Base-by-base conservation (phyloP, 2,329 filamentous ascomycete genomes). In the Zasmidium citrigriseum region DNA sequence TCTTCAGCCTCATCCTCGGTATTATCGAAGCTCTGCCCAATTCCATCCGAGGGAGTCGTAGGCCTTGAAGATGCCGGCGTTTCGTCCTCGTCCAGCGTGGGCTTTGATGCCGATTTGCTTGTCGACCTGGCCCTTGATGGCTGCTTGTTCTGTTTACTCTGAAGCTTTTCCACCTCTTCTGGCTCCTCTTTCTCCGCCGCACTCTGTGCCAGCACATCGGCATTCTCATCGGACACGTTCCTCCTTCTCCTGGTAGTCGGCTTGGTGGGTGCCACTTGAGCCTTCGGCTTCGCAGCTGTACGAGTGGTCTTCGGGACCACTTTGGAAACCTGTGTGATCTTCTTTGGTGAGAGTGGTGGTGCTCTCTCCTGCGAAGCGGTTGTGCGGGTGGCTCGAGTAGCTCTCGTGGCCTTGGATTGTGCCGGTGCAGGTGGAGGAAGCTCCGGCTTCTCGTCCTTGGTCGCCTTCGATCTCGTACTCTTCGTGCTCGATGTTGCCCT, bases 301-400 rank as follows among this genome's bases (percentile, higher is more conserved):
- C 47, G 51, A 14, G 55, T 61, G 24, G 46, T 60, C 25, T 59
- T 61, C 10, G 63, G 56, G 3, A 58, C 57, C 29, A 59, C 57
- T 50, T 61, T 68, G 7, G 67, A 62, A 14, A 73, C 66, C 57
- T 74, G 72, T 5, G 71, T 72, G 60, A 71, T 69, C 65, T 74
- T 74, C 64, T 73, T 73, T 4, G 72, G 70, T 24, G 71, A 73
- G 16, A 74, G 63, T 18, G 72, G 68, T 41, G 58, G 24, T 20
- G 64, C 60, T 46, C 63, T 69, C 11, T 60, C 62, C 46, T 63
- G 69, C 38, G 62, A 54, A 20, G 64, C 63, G 22, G 66, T 63
- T 18, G 59, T 59, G 46, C 65, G 55, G 24, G 59, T 67, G n/a
- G 67, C 48, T 25, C 62, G 53, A 11, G 66, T 64, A 3, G 60